Percentiles rank a stretch among this genome's conserved stretches.
phyloP scores from a whole-genome alignment of 345 rosid genomes.

The Jatropha curcas region DNA sequence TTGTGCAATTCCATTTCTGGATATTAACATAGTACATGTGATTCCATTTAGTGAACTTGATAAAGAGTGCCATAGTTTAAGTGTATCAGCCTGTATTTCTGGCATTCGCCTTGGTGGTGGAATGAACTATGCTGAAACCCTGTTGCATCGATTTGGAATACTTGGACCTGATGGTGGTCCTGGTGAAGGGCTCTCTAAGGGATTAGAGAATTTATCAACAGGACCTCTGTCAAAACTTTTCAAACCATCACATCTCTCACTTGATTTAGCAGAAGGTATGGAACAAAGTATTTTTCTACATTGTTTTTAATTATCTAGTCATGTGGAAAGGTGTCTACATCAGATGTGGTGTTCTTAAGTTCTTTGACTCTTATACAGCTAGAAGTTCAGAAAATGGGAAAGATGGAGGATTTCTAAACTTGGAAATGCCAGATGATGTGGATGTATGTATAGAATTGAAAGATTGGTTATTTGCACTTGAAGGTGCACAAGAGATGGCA shows the following conservation, averaged over 20 bases:
- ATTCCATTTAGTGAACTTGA: constrained; percentile 85
- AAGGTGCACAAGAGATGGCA: constrained; percentile 72
- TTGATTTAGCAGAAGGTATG: constrained; percentile 49
- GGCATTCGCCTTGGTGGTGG: constrained; percentile 97
- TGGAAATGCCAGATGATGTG: constrained; percentile 83
- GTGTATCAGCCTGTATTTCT: constrained; percentile 73
- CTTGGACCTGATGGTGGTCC: constrained; percentile 95
- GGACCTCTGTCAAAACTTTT: constrained; percentile 89
- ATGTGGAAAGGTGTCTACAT: constrained; percentile 4
- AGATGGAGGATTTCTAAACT: constrained; percentile 49
- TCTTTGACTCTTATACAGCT: constrained; percentile 34
- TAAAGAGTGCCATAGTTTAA: constrained; percentile 81
- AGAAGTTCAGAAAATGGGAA: constrained; percentile 46
- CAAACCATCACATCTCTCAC: constrained; percentile 54
- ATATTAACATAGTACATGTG: constrained; percentile 71
- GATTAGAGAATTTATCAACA: constrained; percentile 68
- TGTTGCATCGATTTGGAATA: constrained; percentile 91
- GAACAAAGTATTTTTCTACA: background rate
- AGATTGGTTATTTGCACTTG: constrained; percentile 97
- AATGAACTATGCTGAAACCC: constrained; percentile 85
- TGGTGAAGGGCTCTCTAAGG: constrained; percentile 79
- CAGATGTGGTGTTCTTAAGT: constrained; percentile 22
- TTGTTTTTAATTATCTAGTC: background rate
- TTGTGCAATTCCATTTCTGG: constrained; percentile 59
- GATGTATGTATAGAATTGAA: constrained; percentile 74